Conservation (phyloP, 169 alveolate genomes). For the Plasmodium chabaudi region DNA sequence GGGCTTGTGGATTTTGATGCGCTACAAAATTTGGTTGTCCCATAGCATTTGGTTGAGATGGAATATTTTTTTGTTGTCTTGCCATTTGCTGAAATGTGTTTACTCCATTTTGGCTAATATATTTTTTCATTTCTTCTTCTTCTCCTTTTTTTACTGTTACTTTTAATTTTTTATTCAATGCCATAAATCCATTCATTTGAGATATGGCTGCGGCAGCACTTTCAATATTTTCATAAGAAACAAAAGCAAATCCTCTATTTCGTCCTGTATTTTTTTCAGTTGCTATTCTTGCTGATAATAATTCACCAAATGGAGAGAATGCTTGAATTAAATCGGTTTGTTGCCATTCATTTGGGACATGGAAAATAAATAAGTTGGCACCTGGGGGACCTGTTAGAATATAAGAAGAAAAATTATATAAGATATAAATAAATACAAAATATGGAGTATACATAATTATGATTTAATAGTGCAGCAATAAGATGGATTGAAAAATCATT, state of each 20-base stretch:
- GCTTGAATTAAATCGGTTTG: conserved; percentile 88
- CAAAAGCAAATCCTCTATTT: conserved; percentile 93
- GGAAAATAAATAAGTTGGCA: conserved; percentile 94
- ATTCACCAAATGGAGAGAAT: conserved; percentile 90
- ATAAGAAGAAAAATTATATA: background rate
- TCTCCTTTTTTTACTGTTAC: conserved; percentile 92
- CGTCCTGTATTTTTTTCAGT: conserved; percentile 91
- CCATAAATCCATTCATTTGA: conserved; percentile 91
- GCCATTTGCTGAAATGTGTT: conserved; percentile 68
- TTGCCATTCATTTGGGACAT: conserved; percentile 95
- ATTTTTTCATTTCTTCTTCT: conserved; percentile 83
- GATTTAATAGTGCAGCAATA: too few species aligned
- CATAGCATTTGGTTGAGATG: conserved; percentile 74
- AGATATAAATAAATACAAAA: background rate
- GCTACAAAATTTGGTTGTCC: conserved; percentile 72
- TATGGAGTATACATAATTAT: background rate
- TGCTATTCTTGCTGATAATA: conserved; percentile 92
- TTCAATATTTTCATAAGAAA: conserved; percentile 89
- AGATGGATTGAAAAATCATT: too few species aligned
- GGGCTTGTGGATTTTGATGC: conserved; percentile 79
- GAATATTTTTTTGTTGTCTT: conserved; percentile 59
- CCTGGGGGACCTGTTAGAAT: conserved; percentile 91
- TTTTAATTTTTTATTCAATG: conserved; percentile 89
- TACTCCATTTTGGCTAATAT: conserved; percentile 68
- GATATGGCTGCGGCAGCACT: conserved; percentile 93